phyloP scores from a whole-genome alignment of 768 basidiomycete species.

The Pisolithus orientalis region DNA sequence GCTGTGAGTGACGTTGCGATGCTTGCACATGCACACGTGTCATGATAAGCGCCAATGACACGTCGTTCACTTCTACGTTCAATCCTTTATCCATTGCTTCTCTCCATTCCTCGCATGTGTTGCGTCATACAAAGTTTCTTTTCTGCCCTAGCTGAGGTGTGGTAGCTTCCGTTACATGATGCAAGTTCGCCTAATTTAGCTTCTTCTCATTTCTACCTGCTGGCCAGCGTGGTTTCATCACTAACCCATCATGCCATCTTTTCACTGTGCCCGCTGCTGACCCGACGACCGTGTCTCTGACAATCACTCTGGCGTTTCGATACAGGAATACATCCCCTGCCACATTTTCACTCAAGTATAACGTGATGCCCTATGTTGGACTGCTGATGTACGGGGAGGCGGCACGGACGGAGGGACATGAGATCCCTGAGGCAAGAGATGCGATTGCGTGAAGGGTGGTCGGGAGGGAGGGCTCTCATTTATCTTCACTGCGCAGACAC shows the following conservation, averaged over 20 bases:
- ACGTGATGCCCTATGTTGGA: constrained; percentile 88
- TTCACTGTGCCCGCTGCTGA: too few species aligned
- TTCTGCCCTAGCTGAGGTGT: not conserved
- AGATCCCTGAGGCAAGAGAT: constrained; percentile 27
- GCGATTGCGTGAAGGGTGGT: constrained; percentile 18
- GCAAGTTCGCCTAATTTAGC: not conserved
- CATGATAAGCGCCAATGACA: not conserved
- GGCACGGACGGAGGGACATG: constrained; percentile 36
- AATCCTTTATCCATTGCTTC: not conserved
- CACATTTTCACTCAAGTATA: constrained; percentile 75
- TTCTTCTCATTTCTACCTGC: not conserved
- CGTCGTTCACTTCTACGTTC: not conserved
- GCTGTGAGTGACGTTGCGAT: too few species aligned
- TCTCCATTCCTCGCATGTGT: not conserved
- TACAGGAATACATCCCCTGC: constrained; percentile 60
- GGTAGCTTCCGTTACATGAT: not conserved
- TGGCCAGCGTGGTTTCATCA: not conserved
- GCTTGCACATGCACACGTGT: not conserved
- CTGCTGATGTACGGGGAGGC: constrained; percentile 74
- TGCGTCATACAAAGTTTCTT: constrained; percentile 4
- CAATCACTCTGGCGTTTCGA: not conserved
- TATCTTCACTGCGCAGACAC: not conserved
- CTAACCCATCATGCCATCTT: constrained; percentile 12
- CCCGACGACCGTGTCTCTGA: too few species aligned
- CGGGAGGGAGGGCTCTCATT: constrained; percentile 8